phyloP scores from a whole-genome alignment of 2,329 filamentous ascomycete genomes.

The Thielaviopsis ethacetica region DNA sequence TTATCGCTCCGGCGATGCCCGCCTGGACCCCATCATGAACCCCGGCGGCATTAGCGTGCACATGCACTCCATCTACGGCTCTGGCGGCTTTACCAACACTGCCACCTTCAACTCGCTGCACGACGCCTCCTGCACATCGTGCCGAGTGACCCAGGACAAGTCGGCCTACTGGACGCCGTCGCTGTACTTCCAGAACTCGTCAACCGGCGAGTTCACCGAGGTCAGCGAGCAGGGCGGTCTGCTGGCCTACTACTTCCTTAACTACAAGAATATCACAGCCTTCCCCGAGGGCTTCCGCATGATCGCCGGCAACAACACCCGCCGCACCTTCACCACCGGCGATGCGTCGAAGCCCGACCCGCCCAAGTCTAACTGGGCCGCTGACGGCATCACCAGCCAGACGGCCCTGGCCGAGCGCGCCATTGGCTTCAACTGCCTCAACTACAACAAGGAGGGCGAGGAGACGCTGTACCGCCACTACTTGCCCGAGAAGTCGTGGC shows the following conservation, averaged over 20 bases:
- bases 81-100: conserved; percentile 23
- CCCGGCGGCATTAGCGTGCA: conserved; percentile 45
- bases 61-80: conserved; percentile 61
- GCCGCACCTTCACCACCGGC: conserved; percentile 52
- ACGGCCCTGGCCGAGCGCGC: conserved; percentile 59
- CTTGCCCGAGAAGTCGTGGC: conserved; percentile 60
- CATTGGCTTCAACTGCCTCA: conserved; percentile 86
- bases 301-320: conserved; percentile 56
- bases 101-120: conserved; percentile 41
- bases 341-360: conserved; percentile 48
- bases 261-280: conserved; percentile 45
- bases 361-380: conserved; percentile 52
- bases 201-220: conserved; percentile 48
- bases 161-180: conserved; percentile 79
- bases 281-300: conserved; percentile 70
- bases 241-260: conserved; percentile 78
- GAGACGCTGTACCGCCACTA: conserved; percentile 66
- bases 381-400: conserved; percentile 48
- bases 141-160: conserved; percentile 61
- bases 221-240: conserved; percentile 67
- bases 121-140: conserved; percentile 58
- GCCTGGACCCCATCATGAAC: conserved; percentile 62
- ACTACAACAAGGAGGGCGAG: conserved; percentile 55
- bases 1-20: conserved; percentile 48
- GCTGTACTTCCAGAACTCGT: conserved; percentile 56